Conservation (phyloP, 768 basidiomycete species). For the Pleurotus tuber-regium region DNA sequence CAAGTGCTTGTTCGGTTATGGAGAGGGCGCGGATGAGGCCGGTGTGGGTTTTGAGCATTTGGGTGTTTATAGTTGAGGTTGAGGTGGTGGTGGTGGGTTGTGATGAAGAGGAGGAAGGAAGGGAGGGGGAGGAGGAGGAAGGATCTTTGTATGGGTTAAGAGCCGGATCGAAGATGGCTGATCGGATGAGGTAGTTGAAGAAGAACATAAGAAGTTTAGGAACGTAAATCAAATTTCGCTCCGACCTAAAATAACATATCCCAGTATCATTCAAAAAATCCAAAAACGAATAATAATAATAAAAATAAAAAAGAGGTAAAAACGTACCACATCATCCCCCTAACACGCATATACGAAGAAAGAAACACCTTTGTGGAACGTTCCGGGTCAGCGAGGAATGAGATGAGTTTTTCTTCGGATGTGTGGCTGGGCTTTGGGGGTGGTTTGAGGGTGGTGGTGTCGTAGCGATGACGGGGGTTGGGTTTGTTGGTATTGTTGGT, state of each 20-base stretch:
- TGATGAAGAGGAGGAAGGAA: too few species aligned
- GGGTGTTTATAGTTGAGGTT: background rate
- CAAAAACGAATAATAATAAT: too few species aligned
- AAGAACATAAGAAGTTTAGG: constrained; percentile 62
- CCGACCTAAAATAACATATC: constrained; percentile 29
- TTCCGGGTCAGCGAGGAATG: constrained; percentile 66
- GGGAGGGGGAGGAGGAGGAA: background rate
- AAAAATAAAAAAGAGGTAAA: constrained; percentile 1
- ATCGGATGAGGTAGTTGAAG: constrained; percentile 59
- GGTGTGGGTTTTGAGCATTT: background rate
- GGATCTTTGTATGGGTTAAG: background rate
- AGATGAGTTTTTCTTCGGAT: constrained; percentile 38
- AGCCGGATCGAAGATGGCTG: constrained; percentile 14
- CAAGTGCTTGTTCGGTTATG: constrained; percentile 36
- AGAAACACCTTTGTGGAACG: constrained; percentile 59
- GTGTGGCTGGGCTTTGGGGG: constrained; percentile 11
- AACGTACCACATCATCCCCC: constrained; percentile 68
- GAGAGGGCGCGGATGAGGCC: constrained; percentile 45
- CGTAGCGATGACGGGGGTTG: constrained; percentile 1
- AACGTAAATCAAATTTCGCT: constrained; percentile 44
- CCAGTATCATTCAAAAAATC: too few species aligned
- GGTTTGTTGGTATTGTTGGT: constrained; percentile 17
- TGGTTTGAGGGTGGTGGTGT: constrained; percentile 17
- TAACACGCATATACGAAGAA: constrained; percentile 64
- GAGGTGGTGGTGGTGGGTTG: too few species aligned